These are phyloP conservation scores for Astrothelium macrocarpum DNA, from an alignment of 495 filamentous ascomycete genomes.

Conservation along the genomic window DNA sequence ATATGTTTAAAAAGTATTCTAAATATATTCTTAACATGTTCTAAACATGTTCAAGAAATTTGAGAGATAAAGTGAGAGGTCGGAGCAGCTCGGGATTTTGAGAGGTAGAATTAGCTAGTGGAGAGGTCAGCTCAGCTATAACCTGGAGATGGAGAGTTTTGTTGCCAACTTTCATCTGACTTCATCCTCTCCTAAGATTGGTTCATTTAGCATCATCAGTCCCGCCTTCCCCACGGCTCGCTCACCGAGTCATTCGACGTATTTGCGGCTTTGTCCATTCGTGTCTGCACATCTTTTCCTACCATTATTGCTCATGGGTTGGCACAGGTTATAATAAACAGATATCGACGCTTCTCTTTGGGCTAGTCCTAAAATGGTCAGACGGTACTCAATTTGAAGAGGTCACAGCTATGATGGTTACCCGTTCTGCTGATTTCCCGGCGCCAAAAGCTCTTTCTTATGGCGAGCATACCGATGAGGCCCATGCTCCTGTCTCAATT, in stretches of 20 bases:
- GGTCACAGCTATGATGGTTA: slow-evolving; percentile 33
- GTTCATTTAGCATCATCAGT: slow-evolving; percentile 15
- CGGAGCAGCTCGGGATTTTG: too few species aligned
- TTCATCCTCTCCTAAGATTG: slow-evolving; percentile 6
- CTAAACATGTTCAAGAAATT: too few species aligned
- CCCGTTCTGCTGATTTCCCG: slow-evolving; percentile 31
- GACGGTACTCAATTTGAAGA: slow-evolving; percentile 37
- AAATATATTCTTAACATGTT: too few species aligned
- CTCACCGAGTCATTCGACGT: slow-evolving; percentile 18
- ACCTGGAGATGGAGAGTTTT: background rate
- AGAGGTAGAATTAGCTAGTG: too few species aligned
- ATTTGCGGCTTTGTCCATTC: slow-evolving; percentile 7
- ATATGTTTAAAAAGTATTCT: too few species aligned
- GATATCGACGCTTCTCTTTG: slow-evolving; percentile 28
- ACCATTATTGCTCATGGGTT: slow-evolving; percentile 24
- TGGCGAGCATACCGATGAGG: slow-evolving; percentile 32
- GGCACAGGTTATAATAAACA: slow-evolving; percentile 28
- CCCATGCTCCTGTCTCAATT: slow-evolving; percentile 32
- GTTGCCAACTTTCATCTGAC: slow-evolving; percentile 7
- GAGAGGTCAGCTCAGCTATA: too few species aligned
- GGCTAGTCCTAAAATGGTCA: slow-evolving; percentile 33
- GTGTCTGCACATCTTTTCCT: slow-evolving; percentile 13
- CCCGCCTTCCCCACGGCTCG: slow-evolving; percentile 20
- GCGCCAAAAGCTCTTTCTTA: slow-evolving; percentile 35
- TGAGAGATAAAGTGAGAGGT: too few species aligned